phyloP scores from a whole-genome alignment of 345 rosid species.

The Lenwebbia sp. region DNA sequence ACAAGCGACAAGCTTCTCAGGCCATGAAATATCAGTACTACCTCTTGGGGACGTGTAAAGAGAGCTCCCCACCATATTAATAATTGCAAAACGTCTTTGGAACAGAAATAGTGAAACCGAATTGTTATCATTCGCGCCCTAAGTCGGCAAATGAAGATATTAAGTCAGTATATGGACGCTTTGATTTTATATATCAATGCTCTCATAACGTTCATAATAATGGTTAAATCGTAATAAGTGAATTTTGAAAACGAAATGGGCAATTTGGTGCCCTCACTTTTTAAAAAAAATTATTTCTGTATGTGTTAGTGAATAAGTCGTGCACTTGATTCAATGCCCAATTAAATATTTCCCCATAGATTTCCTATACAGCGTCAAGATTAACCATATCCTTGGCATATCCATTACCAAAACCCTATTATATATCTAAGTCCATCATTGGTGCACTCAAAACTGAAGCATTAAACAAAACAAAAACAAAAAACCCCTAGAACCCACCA shows the following conservation, averaged over 20 bases:
- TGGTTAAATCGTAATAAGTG: background rate
- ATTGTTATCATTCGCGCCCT: too few species aligned
- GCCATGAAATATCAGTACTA: conserved; percentile 17
- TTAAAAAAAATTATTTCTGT: background rate
- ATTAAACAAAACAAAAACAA: background rate
- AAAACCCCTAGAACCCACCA: background rate
- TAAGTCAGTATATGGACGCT: background rate
- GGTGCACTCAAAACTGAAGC: background rate
- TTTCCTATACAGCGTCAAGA: background rate
- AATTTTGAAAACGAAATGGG: background rate
- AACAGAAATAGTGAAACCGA: too few species aligned
- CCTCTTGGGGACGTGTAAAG: conserved; percentile 53
- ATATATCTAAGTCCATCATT: background rate
- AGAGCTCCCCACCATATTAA: conserved; percentile 13
- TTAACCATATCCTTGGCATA: background rate
- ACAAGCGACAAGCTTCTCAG: conserved; percentile 7
- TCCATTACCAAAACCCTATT: background rate
- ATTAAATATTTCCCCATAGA: background rate
- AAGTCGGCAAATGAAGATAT: background rate
- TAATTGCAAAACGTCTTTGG: too few species aligned
- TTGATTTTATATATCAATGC: background rate
- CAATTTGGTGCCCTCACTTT: background rate
- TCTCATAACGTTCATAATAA: background rate
- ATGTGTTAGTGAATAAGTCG: background rate
- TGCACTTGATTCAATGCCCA: background rate